These are phyloP conservation scores for Diaporthe nobilis DNA, from an alignment of 2,329 filamentous ascomycete species.

Conservation along the genomic window DNA sequence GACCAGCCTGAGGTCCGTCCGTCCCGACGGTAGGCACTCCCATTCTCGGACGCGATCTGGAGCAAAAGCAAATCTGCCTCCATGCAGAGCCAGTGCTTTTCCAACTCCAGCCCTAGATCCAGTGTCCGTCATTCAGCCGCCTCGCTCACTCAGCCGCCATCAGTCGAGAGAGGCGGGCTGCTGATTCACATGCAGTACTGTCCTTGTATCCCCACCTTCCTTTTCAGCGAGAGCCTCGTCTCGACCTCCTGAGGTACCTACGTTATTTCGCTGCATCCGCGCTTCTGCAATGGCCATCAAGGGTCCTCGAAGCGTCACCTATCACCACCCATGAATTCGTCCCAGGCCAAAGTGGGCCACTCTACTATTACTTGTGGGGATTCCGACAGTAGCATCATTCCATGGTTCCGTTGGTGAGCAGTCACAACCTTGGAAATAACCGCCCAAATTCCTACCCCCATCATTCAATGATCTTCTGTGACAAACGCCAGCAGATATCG, in stretches of 20 bases:
- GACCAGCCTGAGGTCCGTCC: slow-evolving; percentile 32
- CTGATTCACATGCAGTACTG: slow-evolving; percentile 2
- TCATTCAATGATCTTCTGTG: slow-evolving; percentile 32
- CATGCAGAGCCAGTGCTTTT: slow-evolving; percentile 19
- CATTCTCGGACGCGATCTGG: slow-evolving; percentile 31
- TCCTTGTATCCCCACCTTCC: slow-evolving; percentile 20
- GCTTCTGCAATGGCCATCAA: slow-evolving; percentile 26
- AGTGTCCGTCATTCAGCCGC: slow-evolving; percentile 31
- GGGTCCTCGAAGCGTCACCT: slow-evolving; percentile 33
- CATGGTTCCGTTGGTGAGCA: slow-evolving; percentile 37
- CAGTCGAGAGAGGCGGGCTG: slow-evolving; percentile 8
- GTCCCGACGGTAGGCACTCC: slow-evolving; percentile 35
- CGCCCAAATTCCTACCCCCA: slow-evolving; percentile 24
- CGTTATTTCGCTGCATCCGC: slow-evolving; percentile 12
- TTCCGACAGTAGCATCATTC: slow-evolving; percentile 35
- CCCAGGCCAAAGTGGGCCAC: slow-evolving; percentile 36
- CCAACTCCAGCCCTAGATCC: slow-evolving; percentile 31
- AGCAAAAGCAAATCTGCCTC: slow-evolving; percentile 33
- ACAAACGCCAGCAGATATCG: slow-evolving; percentile 33
- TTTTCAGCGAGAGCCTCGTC: slow-evolving; percentile 7
- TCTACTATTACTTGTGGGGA: slow-evolving; percentile 31
- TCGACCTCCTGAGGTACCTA: slow-evolving; percentile 13
- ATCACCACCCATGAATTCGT: slow-evolving; percentile 31
- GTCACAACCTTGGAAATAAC: slow-evolving; percentile 33
- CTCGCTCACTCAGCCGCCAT: slow-evolving; percentile 32